Evolutionary conservation across 306 rosid species (phyloP).

Genomic region (Rosa rugosa): DNA sequence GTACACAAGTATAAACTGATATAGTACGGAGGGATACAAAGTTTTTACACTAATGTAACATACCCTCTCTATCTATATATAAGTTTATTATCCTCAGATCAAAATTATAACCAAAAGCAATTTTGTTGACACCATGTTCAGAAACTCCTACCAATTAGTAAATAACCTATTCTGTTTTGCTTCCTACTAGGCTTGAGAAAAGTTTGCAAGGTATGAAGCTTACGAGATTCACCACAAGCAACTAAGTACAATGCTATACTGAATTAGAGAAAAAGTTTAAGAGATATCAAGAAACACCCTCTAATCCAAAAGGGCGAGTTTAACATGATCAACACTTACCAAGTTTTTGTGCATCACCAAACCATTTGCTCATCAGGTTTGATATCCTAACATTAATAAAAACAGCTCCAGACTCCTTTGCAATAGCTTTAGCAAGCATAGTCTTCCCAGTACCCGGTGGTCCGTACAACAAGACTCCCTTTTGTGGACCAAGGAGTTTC

Average conservation of each 20-base stretch:
- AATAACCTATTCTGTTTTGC: neutral
- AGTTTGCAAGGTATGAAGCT: neutral
- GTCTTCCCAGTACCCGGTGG: conserved; percentile 99
- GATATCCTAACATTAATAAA: conserved; percentile 91
- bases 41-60: neutral
- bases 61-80: neutral
- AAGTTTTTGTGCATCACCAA: conserved; percentile 97
- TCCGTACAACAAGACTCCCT: conserved; percentile 88
- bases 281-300: neutral
- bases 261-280: neutral
- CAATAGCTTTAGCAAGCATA: conserved; percentile 99
- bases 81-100: neutral
- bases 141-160: neutral
- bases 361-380: conserved; percentile 99
- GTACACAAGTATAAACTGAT: neutral
- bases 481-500: conserved; percentile 93
- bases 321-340: conserved; percentile 52
- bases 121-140: neutral
- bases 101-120: neutral
- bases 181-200: too few species aligned
- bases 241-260: neutral
- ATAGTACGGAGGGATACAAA: neutral
- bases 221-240: neutral
- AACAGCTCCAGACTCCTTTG: conserved; percentile 94
- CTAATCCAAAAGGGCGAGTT: neutral